phyloP scores from a whole-genome alignment of 2,329 filamentous ascomycete genomes.

The Phialophora chinensis region DNA sequence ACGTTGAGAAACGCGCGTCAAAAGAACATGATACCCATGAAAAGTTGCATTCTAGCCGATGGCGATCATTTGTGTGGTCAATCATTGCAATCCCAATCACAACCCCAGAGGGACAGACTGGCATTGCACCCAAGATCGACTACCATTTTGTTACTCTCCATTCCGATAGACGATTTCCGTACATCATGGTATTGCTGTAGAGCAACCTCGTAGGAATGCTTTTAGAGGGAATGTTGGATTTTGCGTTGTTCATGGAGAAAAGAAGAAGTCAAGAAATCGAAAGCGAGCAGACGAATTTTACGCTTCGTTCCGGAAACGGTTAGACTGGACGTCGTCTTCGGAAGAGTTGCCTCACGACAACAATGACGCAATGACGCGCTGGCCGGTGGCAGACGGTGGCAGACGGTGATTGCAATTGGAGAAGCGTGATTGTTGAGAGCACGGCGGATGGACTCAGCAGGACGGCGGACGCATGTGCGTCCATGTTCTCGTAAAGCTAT shows the following conservation, averaged over 20 bases:
- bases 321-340: background rate
- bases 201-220: constrained; percentile 43
- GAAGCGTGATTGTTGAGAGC: constrained; percentile 1
- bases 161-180: constrained; percentile 44
- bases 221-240: constrained; percentile 43
- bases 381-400: no score
- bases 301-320: background rate
- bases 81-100: constrained; percentile 43
- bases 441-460: constrained; percentile 3
- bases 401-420: background rate
- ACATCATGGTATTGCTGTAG: constrained; percentile 39
- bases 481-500: background rate
- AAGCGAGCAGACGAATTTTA: constrained; percentile 20
- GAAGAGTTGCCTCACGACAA: background rate
- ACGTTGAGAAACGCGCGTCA: background rate
- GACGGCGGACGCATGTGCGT: background rate
- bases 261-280: constrained; percentile 31
- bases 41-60: background rate
- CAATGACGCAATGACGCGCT: background rate
- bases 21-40: background rate
- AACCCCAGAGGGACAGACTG: constrained; percentile 34
- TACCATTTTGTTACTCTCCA: constrained; percentile 38
- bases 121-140: constrained; percentile 43
- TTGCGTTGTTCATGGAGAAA: constrained; percentile 42
- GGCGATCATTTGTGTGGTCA: constrained; percentile 32